Conservation (phyloP, 306 rosid species). For the Sicyos baderoa region DNA sequence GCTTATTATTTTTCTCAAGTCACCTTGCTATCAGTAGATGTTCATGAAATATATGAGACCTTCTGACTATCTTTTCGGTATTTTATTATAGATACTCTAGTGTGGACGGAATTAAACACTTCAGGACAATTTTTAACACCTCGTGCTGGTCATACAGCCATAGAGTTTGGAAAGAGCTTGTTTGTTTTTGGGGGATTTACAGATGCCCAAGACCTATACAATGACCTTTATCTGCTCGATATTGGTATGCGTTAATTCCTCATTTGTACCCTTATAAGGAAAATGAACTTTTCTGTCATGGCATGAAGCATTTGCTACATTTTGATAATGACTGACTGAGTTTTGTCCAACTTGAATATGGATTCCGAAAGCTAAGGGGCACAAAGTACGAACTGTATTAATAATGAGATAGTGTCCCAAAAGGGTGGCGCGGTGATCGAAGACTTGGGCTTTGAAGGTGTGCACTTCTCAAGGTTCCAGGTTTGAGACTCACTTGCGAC, state of each 20-base stretch:
- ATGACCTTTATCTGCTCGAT: slow-evolving; percentile 78
- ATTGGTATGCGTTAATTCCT: slow-evolving; percentile 53
- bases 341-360: slow-evolving; percentile 9
- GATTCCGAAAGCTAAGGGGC: neutral
- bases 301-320: neutral
- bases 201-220: slow-evolving; percentile 82
- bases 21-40: slow-evolving; percentile 5
- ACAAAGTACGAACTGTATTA: neutral
- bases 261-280: neutral
- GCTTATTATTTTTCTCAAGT: slow-evolving; percentile 14
- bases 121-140: slow-evolving; percentile 74
- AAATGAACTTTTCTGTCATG: neutral
- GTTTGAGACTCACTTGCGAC: too few species aligned
- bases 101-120: slow-evolving; percentile 82
- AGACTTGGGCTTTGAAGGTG: too few species aligned
- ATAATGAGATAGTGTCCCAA: too few species aligned
- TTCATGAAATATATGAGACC: neutral
- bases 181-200: slow-evolving; percentile 97
- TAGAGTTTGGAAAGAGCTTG: slow-evolving; percentile 74
- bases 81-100: slow-evolving; percentile 59
- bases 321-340: neutral
- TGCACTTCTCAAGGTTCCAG: too few species aligned
- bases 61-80: slow-evolving; percentile 26
- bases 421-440: too few species aligned
- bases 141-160: slow-evolving; percentile 93